Base-by-base conservation (phyloP, 2,329 filamentous ascomycete genomes). In the Cladophialophora immunda region DNA sequence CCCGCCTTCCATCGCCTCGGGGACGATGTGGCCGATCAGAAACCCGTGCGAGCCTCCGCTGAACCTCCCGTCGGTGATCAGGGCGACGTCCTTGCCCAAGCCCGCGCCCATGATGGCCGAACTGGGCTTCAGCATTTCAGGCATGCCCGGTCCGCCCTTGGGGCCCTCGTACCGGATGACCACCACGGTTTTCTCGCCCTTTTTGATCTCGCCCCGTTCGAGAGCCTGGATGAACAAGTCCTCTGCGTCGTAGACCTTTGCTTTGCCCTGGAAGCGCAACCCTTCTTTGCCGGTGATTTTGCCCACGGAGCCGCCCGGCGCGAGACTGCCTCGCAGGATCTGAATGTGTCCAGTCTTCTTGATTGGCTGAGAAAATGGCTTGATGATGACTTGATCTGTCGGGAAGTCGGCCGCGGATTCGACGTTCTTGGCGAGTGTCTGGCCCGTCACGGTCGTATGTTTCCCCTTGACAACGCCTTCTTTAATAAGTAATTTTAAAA, bases 1-100 rank as follows among this genome's bases (percentile, higher is more conserved):
- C 0, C 93, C 93, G 58, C 93, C 93, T 71, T 92, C 91, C 76
- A 92, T 90, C 8, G 93, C 93, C 81, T 97, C 93, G 29, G 93
- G 93, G 47, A 94, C 92, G 69, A 97, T 91, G 80, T 95, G 92
- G 1, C 92, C 92, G 74, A 95, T 94, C 72, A 95, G 82, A 85
- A 95, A 95, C 45, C 92, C 92, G 85, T 95, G 92, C 68, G 87
- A 91, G 60, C 92, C 93, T 65, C 93, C 93, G 8, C 88, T 91
- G 84, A 93, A 94, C 45, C 91, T 87, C 0, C 90, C 90, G 73
- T 92, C 90, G 0, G 90, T 92, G 78, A 92, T 89, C 41, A 92
- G 81, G 3, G 90, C 90, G 25, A 90, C 87, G 69, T 91, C 89
- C 65, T 89, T 81, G 54, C 89, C 89, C 11, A 92, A 84, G 17